Evolutionary conservation across 2,329 filamentous ascomycete genomes (phyloP), one percentile per base, ranked within the genome.

Genomic region (Hymenoscyphus salicellus): DNA sequence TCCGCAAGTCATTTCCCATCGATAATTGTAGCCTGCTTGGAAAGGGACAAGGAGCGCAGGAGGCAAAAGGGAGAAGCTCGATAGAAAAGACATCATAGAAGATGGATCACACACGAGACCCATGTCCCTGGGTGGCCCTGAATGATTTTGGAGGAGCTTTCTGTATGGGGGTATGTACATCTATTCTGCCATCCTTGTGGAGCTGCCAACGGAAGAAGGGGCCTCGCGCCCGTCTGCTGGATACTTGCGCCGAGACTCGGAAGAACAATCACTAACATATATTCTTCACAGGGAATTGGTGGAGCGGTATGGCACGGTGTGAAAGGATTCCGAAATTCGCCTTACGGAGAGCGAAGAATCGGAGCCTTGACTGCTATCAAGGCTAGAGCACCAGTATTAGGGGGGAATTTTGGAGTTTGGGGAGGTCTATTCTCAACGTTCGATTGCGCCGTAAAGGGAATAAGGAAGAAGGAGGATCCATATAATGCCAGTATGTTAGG

Each of bases 111-210:
- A 90, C 91, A 69, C 87, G 95, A 82, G 95, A 98, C 80, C 95
- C 95, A 68, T 98, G 95, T 81, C 95, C 95, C 63, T 98, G 90
- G 89, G 93, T 98, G 75, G 91, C 95, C 70, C 85, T 98, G 72
- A 97, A 93, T 80, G 95, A 99, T 82, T 98, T 98, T 77, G 95
- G 95, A 69, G 95, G 95, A 80, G 95, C 94, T 64, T 97, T 98
- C 75, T 89, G 86, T 77, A 98, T 97, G 94, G 94, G 94, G 73
- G 92, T 95, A 90, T 70, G 91, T 83, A 7, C 73, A 60, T 58
- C 55, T 62, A 30, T 26, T 32, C 64, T 59, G 69, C 38, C 65
- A 58, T 23, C 63, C 57, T n/a, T 3, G 33, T 41, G 32, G 7
- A 20, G 43, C 7, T 3, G 14, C 10, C 46, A 23, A 52, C 10